phyloP scores from a whole-genome alignment of 139 green algal species.

The Tetraselmis striata region DNA sequence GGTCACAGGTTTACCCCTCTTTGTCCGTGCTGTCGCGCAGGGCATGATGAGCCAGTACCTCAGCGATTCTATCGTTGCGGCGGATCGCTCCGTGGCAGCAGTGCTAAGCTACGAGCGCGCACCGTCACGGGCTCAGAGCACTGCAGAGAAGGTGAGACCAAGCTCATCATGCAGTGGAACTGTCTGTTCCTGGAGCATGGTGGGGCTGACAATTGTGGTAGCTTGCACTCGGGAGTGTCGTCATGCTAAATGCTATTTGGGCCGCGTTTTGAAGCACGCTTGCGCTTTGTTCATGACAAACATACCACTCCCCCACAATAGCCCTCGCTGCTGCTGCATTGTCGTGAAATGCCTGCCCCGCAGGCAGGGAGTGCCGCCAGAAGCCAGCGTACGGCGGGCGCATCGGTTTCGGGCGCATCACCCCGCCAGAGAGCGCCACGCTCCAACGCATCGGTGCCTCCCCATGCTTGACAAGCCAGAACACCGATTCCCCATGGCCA shows the following conservation, averaged over 20 bases:
- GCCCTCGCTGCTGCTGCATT: no score
- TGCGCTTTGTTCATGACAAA: no score
- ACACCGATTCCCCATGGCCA: not conserved
- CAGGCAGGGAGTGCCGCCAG: not conserved
- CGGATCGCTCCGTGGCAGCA: not conserved
- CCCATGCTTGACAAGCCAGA: not conserved
- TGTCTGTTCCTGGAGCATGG: not conserved
- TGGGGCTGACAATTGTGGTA: not conserved
- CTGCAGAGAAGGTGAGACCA: not conserved
- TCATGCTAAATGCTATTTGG: not conserved
- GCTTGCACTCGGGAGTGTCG: not conserved
- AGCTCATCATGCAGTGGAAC: not conserved
- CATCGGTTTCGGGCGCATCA: not conserved
- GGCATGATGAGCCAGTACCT: not conserved
- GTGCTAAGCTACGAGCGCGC: not conserved
- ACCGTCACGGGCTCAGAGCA: not conserved
- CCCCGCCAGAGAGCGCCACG: no score
- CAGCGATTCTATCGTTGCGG: not conserved
- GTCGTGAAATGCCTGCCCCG: not conserved
- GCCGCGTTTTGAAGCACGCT: not conserved
- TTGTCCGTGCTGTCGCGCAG: not conserved
- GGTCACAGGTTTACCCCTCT: no score
- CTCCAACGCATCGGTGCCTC: not conserved
- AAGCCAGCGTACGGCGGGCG: not conserved
- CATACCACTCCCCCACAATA: no score